Conservation (phyloP, 768 basidiomycete genomes). For the Pseudohyphozyma bogoriensis region DNA sequence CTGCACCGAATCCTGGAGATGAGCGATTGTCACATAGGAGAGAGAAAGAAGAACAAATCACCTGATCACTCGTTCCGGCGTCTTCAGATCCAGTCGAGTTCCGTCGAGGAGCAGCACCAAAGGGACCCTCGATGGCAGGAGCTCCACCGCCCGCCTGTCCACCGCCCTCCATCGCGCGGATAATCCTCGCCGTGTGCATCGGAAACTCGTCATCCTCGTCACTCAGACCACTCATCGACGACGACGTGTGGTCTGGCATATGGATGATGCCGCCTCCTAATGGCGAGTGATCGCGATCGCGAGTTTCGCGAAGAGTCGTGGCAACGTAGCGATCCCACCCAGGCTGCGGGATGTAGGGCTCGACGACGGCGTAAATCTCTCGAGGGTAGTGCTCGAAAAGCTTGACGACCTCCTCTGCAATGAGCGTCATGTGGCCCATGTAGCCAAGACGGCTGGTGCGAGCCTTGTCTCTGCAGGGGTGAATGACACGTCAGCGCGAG, state of each 20-base stretch:
- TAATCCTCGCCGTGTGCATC: constrained; percentile 19
- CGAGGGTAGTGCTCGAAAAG: constrained; percentile 79
- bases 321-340: constrained; percentile 86
- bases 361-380: constrained; percentile 58
- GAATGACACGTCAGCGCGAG: constrained; percentile 38
- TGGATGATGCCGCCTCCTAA: constrained; percentile 53
- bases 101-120: constrained; percentile 32
- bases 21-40: not conserved
- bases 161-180: constrained; percentile 15
- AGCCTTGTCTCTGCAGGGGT: constrained; percentile 2
- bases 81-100: constrained; percentile 44
- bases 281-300: constrained; percentile 63
- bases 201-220: constrained; percentile 34
- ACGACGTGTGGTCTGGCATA: constrained; percentile 9
- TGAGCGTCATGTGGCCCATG: constrained; percentile 93
- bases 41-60: constrained; percentile 32
- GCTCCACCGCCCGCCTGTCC: constrained; percentile 6
- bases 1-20: constrained; percentile 39
- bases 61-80: constrained; percentile 46
- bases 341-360: constrained; percentile 58
- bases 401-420: constrained; percentile 86
- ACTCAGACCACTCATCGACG: constrained; percentile 10
- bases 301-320: constrained; percentile 75
- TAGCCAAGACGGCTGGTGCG: constrained; percentile 55
- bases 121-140: constrained; percentile 16